These are phyloP conservation scores for Capronia epimyces DNA, from an alignment of 2,329 filamentous ascomycete genomes.

Conservation along the genomic window DNA sequence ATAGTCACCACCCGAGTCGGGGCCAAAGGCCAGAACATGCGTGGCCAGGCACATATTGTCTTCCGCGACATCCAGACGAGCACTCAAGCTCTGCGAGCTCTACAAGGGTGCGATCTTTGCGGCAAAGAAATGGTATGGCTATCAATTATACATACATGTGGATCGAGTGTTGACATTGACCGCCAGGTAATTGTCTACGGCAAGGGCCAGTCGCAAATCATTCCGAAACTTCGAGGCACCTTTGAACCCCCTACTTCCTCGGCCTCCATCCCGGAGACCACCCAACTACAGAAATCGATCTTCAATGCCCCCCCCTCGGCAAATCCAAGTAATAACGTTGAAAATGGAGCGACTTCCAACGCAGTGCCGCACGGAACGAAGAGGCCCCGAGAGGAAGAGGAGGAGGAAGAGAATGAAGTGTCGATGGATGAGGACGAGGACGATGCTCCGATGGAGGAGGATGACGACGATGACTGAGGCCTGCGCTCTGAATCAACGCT, in stretches of 20 bases:
- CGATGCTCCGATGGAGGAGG: slow-evolving; percentile 64
- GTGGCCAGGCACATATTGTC: slow-evolving; percentile 89
- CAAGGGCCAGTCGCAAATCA: slow-evolving; percentile 78
- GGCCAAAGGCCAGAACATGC: slow-evolving; percentile 84
- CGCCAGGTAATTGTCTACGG: slow-evolving; percentile 66
- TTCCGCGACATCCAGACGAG: slow-evolving; percentile 87
- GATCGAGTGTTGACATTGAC: slow-evolving; percentile 3
- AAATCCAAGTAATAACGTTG: slow-evolving; percentile 48
- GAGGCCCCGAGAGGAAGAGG: slow-evolving; percentile 63
- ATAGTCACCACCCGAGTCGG: slow-evolving; percentile 57
- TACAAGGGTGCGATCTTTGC: slow-evolving; percentile 81
- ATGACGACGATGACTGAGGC: slow-evolving; percentile 63
- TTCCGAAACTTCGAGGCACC: slow-evolving; percentile 87
- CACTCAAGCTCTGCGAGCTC: slow-evolving; percentile 83
- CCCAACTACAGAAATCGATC: slow-evolving; percentile 71
- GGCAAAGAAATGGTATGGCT: slow-evolving; percentile 65
- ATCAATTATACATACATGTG: slow-evolving; percentile 8
- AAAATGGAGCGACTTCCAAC: slow-evolving; percentile 44
- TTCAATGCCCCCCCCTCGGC: slow-evolving; percentile 58
- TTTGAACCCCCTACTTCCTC: slow-evolving; percentile 59
- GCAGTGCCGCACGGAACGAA: slow-evolving; percentile 57
- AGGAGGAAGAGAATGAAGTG: slow-evolving; percentile 52
- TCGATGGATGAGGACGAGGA: slow-evolving; percentile 65
- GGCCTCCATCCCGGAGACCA: slow-evolving; percentile 57
- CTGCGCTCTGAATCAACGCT: background rate